phyloP scores from a whole-genome alignment of 768 basidiomycete species.

The Lyophyllum decastes region DNA sequence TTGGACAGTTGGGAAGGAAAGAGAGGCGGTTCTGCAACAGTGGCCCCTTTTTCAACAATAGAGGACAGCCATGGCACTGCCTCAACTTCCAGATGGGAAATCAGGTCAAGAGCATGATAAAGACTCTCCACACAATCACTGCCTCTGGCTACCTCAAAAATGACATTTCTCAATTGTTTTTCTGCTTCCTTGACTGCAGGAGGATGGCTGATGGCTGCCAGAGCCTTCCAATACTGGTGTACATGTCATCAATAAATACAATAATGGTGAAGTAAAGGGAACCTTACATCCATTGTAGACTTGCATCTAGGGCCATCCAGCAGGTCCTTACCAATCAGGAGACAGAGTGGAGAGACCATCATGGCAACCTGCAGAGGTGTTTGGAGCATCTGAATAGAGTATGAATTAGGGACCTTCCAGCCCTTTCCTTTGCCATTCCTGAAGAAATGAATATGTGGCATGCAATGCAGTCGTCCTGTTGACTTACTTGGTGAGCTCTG shows the following conservation, averaged over 20 bases:
- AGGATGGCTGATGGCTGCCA: neutral
- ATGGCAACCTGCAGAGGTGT: neutral
- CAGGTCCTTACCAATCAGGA: neutral
- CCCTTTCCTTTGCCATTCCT: neutral
- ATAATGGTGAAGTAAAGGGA: neutral
- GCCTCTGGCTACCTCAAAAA: neutral
- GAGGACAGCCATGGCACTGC: too few species aligned
- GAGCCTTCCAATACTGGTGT: neutral
- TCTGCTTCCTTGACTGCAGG: neutral
- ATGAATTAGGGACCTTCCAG: neutral
- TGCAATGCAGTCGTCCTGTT: neutral
- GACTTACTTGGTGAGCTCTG: neutral
- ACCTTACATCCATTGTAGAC: neutral
- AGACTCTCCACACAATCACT: neutral
- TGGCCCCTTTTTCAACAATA: neutral
- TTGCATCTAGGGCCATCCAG: neutral
- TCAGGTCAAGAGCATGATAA: neutral
- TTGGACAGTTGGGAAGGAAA: too few species aligned
- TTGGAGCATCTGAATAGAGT: neutral
- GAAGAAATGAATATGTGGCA: neutral
- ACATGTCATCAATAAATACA: neutral
- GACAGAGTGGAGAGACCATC: neutral
- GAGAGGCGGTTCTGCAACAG: too few species aligned
- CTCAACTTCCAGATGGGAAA: neutral
- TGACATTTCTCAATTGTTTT: neutral